These are phyloP conservation scores for Ophiostoma triangulosporum DNA, from an alignment of 2,329 filamentous ascomycete genomes.

Conservation along the genomic window DNA sequence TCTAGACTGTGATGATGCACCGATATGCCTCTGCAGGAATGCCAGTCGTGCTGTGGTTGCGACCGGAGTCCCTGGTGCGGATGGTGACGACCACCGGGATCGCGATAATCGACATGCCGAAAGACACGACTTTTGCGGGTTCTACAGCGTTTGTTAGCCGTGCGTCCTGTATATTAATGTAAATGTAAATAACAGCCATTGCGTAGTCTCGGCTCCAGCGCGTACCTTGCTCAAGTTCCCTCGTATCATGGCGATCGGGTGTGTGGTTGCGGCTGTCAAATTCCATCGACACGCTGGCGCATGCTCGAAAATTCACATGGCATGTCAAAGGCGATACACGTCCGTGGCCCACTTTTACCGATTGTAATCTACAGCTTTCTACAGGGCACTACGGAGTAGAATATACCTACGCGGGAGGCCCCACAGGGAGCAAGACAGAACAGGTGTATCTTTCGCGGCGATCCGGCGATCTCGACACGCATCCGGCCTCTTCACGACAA, in stretches of 20 bases:
- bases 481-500: too few relatives aligned
- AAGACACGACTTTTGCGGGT: conserved; percentile 1
- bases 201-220: not conserved
- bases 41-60: not conserved
- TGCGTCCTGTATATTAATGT: not conserved
- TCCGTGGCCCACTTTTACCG: not conserved
- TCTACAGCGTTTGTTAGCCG: not conserved
- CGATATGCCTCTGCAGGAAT: not conserved
- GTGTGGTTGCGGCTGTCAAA: not conserved
- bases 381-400: not conserved
- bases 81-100: not conserved
- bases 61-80: not conserved
- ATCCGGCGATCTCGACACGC: too few relatives aligned
- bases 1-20: not conserved
- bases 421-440: not conserved
- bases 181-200: too few relatives aligned
- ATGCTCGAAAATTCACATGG: not conserved
- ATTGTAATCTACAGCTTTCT: not conserved
- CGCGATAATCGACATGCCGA: not conserved
- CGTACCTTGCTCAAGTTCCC: conserved; percentile 9
- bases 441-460: not conserved
- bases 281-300: not conserved
- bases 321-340: not conserved
- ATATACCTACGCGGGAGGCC: too few relatives aligned
- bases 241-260: conserved; percentile 9